Evolutionary conservation across 1,284 basidiomycete genomes (phyloP), one percentile per base, ranked within the genome.

Genomic region (Cutaneotrichosporon sp.): DNA sequence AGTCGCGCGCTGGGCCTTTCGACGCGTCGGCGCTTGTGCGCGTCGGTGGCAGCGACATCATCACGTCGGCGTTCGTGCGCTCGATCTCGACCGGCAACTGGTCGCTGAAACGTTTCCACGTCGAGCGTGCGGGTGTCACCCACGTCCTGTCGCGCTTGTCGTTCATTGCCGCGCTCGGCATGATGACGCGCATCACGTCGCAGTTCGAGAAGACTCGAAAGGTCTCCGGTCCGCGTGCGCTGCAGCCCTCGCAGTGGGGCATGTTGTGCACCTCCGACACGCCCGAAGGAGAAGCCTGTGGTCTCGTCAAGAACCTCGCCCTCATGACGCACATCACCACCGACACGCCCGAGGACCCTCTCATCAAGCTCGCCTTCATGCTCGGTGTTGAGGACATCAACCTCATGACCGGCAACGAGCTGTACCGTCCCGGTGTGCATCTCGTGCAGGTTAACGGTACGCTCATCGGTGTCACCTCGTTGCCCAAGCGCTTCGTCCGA

Each of bases 241-340:
- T 99, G 65, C 97, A 99, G 78, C 95, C 97, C 11, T 92, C 89
- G 83, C 97, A 99, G 80, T 99, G 97, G 97, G 97, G 97, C 47
- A 94, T 99, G 85, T 83, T 99, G 24, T 99, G 97, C 80, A 92
- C 97, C 0, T 95, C 92, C 74, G 97, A 99, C 80, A 99, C 97
- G 4, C 97, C 97, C 0, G 97, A 99, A 87, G 97, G 97, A 75
- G 97, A 99, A 81, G 97, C 97, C 7, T 99, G 97, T 76, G 97
- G 97, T 56, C 82, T 99, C 62, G 97, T 99, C 54, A 99, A 99
- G 83, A 99, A 99, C 79, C 82, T 99, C 61, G 97, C 97, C 2
- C 84, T 99, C 46, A 99, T 99, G 95, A 99, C 97, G 3, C 97
- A 99, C 79, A 99, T 99, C 79, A 99, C 97, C 14, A 99, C 97